Percentiles rank a stretch among this genome's conserved stretches.
Conservation (phyloP, 2,329 filamentous ascomycete genomes). For the Pyrenophora graminea region DNA sequence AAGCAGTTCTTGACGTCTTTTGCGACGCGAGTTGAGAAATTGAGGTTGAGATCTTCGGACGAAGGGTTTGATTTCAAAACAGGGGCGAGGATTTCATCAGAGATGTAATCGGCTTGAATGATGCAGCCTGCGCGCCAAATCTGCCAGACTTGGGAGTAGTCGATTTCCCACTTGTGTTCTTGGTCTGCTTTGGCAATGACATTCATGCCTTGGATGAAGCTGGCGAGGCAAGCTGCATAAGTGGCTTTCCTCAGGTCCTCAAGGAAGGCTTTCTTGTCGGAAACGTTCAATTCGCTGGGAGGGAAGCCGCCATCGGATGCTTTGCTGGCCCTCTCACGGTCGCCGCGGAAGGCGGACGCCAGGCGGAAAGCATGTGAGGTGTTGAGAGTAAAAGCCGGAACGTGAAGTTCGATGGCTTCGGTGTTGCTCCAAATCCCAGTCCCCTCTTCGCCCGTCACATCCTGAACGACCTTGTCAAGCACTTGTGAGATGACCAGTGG, state of each 20-base stretch:
- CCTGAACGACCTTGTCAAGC: conserved; percentile 73
- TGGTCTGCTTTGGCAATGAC: conserved; percentile 64
- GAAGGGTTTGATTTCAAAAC: conserved; percentile 45
- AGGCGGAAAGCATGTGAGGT: conserved; percentile 66
- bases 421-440: conserved; percentile 69
- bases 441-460: conserved; percentile 67
- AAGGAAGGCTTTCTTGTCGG: conserved; percentile 53
- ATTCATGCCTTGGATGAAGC: conserved; percentile 69
- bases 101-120: conserved; percentile 69
- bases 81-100: conserved; percentile 58
- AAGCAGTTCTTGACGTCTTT: conserved; percentile 59
- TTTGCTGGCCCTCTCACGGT: conserved; percentile 58
- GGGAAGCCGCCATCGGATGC: conserved; percentile 51
- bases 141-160: conserved; percentile 57
- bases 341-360: conserved; percentile 64
- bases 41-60: conserved; percentile 53
- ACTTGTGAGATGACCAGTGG: conserved; percentile 63
- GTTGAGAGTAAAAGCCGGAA: conserved; percentile 67
- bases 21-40: conserved; percentile 52
- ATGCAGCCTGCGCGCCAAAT: conserved; percentile 75
- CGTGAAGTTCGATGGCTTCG: conserved; percentile 64
- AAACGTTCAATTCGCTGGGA: conserved; percentile 39
- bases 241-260: conserved; percentile 64
- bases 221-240: conserved; percentile 64
- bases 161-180: conserved; percentile 63